A percentile compares a stretch with the other conserved stretches of the same genome.
Evolutionary conservation across 208 protist genomes (phyloP).

Genomic region (Leishmania tarentolae): DNA sequence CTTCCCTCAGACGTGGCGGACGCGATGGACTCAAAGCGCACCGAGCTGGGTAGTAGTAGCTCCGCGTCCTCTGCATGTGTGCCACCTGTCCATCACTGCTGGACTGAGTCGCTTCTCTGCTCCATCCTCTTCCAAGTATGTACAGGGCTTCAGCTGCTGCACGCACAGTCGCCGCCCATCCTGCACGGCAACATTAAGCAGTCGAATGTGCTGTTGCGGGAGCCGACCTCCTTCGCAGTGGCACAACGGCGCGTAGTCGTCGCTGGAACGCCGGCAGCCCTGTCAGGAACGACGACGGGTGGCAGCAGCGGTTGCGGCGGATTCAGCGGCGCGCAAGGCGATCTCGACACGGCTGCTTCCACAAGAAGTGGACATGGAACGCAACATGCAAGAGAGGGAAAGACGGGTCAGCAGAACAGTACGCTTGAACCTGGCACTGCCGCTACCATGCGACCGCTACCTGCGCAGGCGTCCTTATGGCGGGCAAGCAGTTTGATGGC

Average conservation of each 20-base stretch:
- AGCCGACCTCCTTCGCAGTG: conserved; percentile 22
- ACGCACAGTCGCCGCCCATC: conserved; percentile 35
- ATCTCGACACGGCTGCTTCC: background rate
- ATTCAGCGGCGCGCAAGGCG: background rate
- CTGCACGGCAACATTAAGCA: conserved; percentile 27
- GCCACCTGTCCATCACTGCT: conserved; percentile 10
- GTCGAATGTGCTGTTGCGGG: conserved; percentile 25
- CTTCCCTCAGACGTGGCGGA: background rate
- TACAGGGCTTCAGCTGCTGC: conserved; percentile 32
- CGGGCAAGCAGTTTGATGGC: background rate
- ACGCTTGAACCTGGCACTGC: background rate
- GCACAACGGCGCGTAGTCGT: conserved; percentile 15
- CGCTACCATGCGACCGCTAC: background rate
- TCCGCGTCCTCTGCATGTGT: background rate
- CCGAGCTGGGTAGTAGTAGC: background rate
- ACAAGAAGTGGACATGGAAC: no score
- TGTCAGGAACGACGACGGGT: background rate
- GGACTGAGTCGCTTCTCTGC: conserved; percentile 35
- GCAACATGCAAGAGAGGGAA: background rate
- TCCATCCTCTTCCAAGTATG: conserved; percentile 31
- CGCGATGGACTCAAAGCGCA: background rate
- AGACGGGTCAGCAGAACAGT: background rate
- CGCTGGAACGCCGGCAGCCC: background rate
- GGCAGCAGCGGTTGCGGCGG: background rate
- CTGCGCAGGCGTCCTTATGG: background rate